phyloP scores from a whole-genome alignment of 441 rosid species.

The Erysimum cheiri region DNA sequence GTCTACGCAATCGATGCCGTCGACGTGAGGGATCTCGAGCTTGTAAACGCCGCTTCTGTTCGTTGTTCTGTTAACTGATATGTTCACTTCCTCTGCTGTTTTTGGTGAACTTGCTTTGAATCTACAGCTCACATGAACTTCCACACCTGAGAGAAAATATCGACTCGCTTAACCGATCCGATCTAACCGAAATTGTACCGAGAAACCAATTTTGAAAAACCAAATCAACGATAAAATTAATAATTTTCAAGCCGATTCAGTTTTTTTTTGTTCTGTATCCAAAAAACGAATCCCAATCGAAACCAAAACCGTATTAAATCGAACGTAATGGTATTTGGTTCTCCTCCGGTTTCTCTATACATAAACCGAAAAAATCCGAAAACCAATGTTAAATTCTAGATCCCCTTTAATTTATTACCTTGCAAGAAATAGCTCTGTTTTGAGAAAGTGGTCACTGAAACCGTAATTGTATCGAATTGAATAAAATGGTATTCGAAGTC shows the following conservation, averaged over 20 bases:
- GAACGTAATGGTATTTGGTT: background rate
- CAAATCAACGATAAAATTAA: background rate
- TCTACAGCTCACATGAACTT: slow-evolving; percentile 64
- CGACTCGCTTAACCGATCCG: background rate
- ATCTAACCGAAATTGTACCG: slow-evolving; percentile 26
- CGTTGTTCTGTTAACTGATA: slow-evolving; percentile 70
- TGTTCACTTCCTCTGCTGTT: slow-evolving; percentile 63
- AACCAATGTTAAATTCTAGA: slow-evolving; percentile 8
- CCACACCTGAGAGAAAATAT: slow-evolving; percentile 49
- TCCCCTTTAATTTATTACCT: slow-evolving; percentile 41
- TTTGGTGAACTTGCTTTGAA: slow-evolving; percentile 61
- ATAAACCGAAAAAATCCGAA: background rate
- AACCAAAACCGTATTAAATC: background rate
- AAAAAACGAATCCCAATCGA: background rate
- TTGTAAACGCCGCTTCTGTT: slow-evolving; percentile 60
- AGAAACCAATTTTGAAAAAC: background rate
- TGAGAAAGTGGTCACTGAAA: slow-evolving; percentile 40
- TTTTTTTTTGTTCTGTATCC: background rate
- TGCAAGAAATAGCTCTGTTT: slow-evolving; percentile 57
- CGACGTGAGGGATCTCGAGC: slow-evolving; percentile 65
- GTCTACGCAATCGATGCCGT: slow-evolving; percentile 70
- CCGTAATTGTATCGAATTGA: background rate
- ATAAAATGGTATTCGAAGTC: background rate
- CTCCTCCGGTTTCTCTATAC: background rate
- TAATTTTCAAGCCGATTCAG: background rate